These are phyloP conservation scores for Cubamyces sp. DNA, from an alignment of 768 basidiomycete species.

Conservation along the genomic window DNA sequence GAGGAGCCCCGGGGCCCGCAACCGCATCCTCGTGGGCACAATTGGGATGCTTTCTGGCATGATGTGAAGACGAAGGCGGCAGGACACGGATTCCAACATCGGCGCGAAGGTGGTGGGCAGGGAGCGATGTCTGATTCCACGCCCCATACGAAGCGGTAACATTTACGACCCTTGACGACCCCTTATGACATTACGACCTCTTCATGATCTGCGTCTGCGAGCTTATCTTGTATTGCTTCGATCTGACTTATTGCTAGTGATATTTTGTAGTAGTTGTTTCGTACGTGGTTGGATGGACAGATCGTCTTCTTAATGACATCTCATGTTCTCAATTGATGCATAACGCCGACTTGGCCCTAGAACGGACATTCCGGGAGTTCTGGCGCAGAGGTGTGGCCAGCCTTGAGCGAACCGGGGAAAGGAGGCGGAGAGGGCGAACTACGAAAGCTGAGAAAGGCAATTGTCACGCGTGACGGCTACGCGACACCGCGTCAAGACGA, in stretches of 20 bases:
- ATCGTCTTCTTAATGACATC: too few species aligned
- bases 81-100: conserved; percentile 24
- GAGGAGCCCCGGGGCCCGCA: neutral
- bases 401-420: too few species aligned
- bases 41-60: conserved; percentile 53
- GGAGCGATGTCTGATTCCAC: neutral
- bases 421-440: too few species aligned
- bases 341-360: too few species aligned
- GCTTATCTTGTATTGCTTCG: neutral
- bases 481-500: conserved; percentile 22
- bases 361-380: too few species aligned
- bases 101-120: neutral
- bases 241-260: conserved; percentile 20
- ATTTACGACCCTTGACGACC: conserved; percentile 14
- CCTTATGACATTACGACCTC: conserved; percentile 13
- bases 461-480: conserved; percentile 21
- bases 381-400: too few species aligned
- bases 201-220: neutral
- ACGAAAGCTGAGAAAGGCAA: neutral
- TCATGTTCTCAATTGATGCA: too few species aligned
- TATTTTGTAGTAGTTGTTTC: conserved; percentile 4
- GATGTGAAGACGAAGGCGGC: conserved; percentile 43
- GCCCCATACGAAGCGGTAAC: conserved; percentile 5
- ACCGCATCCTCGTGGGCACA: conserved; percentile 23
- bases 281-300: neutral